phyloP scores from a whole-genome alignment of 768 basidiomycete species.

The Trametes gibbosa region DNA sequence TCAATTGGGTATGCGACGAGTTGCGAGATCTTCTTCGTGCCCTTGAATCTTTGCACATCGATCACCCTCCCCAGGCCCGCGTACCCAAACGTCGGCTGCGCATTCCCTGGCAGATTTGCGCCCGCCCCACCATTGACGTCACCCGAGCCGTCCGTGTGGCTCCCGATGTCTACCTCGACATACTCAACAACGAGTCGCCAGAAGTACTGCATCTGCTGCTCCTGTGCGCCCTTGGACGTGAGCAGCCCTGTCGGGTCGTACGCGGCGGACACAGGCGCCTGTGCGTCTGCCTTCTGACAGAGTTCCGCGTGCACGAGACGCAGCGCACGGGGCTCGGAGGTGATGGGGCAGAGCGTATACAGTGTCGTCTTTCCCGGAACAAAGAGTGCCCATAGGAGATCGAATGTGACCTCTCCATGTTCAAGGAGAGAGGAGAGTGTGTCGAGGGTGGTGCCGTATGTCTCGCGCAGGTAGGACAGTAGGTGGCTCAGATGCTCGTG shows the following conservation, averaged over 20 bases:
- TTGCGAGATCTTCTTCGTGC: conserved; percentile 47
- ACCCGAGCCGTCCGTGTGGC: conserved; percentile 1
- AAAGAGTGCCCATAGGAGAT: conserved; percentile 55
- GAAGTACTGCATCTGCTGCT: conserved; percentile 39
- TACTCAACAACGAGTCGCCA: conserved; percentile 51
- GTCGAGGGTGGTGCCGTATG: conserved; percentile 48
- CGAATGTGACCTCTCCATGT: conserved; percentile 59
- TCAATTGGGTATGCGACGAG: conserved; percentile 53
- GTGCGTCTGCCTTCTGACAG: conserved; percentile 23
- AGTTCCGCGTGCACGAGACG: conserved; percentile 42
- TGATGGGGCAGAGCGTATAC: conserved; percentile 52
- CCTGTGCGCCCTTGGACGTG: conserved; percentile 10
- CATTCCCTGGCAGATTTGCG: not conserved
- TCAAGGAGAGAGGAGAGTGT: conserved; percentile 47
- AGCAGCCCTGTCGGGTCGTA: conserved; percentile 24
- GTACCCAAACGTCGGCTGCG: conserved; percentile 20
- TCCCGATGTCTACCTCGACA: conserved; percentile 41
- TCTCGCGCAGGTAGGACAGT: conserved; percentile 45
- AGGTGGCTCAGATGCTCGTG: conserved; percentile 51
- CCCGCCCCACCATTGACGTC: not conserved
- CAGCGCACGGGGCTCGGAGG: conserved; percentile 53
- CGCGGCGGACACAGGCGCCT: conserved; percentile 14
- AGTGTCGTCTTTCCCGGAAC: conserved; percentile 50
- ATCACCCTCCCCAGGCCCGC: conserved; percentile 30
- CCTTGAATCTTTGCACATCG: conserved; percentile 43